Conservation (phyloP, 2,329 filamentous ascomycete genomes). For the Fusarium dimerum region DNA sequence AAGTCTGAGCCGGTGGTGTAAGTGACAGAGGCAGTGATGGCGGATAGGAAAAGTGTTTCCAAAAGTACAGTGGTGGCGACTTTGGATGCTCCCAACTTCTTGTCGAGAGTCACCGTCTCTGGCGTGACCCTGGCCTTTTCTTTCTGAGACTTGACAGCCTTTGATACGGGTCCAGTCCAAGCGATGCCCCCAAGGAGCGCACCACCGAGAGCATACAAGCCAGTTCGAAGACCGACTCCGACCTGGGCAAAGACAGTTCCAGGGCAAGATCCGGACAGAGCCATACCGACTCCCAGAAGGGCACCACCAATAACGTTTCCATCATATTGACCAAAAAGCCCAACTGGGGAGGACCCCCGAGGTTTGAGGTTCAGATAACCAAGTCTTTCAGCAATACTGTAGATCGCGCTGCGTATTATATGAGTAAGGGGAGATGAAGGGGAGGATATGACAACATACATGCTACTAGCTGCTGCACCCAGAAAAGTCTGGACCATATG, state of each 20-base stretch:
- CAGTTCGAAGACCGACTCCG: conserved; percentile 53
- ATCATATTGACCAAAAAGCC: conserved; percentile 57
- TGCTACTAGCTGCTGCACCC: conserved; percentile 61
- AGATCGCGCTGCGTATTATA: conserved; percentile 38
- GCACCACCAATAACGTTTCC: conserved; percentile 66
- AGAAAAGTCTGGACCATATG: conserved; percentile 69
- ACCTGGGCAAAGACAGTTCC: conserved; percentile 65
- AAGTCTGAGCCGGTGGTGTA: conserved; percentile 28
- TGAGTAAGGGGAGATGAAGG: not conserved
- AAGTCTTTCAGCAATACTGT: conserved; percentile 46
- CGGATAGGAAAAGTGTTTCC: conserved; percentile 42
- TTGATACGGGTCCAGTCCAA: conserved; percentile 48
- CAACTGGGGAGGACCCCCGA: conserved; percentile 52
- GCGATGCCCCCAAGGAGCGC: conserved; percentile 56
- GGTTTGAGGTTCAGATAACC: conserved; percentile 46
- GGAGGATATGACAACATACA: conserved; percentile 49
- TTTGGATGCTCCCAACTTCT: conserved; percentile 42
- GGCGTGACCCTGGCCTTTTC: conserved; percentile 28
- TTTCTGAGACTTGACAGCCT: conserved; percentile 32
- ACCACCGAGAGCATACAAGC: conserved; percentile 54
- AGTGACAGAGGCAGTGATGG: conserved; percentile 40
- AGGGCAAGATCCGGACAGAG: conserved; percentile 64
- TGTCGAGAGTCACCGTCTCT: conserved; percentile 38
- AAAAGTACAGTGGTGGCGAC: conserved; percentile 41
- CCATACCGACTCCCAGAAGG: conserved; percentile 66